Conservation (phyloP, 352 stramenopile species). For the Globisporangium cylindrosporum region DNA sequence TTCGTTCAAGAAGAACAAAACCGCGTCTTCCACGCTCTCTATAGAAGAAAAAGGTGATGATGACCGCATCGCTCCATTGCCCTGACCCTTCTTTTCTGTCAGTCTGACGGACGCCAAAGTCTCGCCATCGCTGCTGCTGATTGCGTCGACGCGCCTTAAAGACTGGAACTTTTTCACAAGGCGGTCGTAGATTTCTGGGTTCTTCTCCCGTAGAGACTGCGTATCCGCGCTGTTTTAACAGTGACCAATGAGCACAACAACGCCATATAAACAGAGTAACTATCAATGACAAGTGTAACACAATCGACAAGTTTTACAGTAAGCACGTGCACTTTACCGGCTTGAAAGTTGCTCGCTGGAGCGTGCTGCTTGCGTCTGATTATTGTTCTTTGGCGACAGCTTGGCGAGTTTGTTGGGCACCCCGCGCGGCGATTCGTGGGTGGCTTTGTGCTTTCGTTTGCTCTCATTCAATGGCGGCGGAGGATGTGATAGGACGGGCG, state of each 20-base stretch:
- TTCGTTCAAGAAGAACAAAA: conserved; percentile 65
- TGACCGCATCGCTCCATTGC: not conserved
- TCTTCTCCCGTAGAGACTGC: conserved; percentile 33
- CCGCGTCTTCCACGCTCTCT: conserved; percentile 44
- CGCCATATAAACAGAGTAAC: not conserved
- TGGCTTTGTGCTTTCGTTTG: conserved; percentile 5
- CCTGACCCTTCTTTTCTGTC: not conserved
- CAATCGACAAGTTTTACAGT: not conserved
- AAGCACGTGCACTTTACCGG: conserved; percentile 15
- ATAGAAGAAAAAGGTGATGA: not conserved
- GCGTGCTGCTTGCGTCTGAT: not conserved
- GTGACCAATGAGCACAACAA: not conserved
- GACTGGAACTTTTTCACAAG: conserved; percentile 28
- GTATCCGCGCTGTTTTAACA: conserved; percentile 21
- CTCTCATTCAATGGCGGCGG: conserved; percentile 2
- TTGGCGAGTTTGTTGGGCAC: conserved; percentile 19
- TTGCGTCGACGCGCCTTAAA: conserved; percentile 16
- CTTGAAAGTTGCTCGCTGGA: conserved; percentile 19
- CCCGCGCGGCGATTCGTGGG: conserved; percentile 6
- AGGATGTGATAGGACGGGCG: conserved; percentile 21
- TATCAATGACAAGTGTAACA: not conserved
- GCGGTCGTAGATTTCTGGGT: conserved; percentile 35
- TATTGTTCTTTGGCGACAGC: conserved; percentile 13
- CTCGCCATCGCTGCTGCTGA: too few species aligned
- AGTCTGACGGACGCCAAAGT: not conserved